phyloP scores from a whole-genome alignment of 1,284 basidiomycete genomes.

The Earliella scabrosa region DNA sequence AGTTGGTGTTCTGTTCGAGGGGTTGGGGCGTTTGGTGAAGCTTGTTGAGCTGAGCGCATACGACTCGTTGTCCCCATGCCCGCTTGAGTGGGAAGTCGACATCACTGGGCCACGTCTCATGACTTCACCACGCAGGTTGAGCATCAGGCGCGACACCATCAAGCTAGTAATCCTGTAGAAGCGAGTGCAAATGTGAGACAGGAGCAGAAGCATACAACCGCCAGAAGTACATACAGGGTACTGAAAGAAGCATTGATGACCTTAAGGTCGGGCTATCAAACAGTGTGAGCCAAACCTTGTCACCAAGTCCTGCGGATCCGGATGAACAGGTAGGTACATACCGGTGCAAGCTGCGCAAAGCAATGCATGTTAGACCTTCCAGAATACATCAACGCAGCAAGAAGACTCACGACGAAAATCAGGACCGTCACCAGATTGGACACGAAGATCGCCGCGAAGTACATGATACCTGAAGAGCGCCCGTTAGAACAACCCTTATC shows the following conservation, averaged over 20 bases:
- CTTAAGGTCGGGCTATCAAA: constrained; percentile 28
- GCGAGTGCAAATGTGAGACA: neutral
- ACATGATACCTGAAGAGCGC: constrained; percentile 29
- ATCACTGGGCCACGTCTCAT: constrained; percentile 20
- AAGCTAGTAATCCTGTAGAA: constrained; percentile 30
- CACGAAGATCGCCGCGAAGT: constrained; percentile 32
- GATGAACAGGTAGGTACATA: constrained; percentile 14
- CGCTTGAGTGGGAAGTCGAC: neutral
- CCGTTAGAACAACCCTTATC: neutral
- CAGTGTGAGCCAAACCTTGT: constrained; percentile 1
- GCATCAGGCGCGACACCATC: constrained; percentile 34
- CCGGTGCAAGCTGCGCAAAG: constrained; percentile 20
- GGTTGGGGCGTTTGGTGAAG: constrained; percentile 1
- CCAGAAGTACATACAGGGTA: constrained; percentile 21
- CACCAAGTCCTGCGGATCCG: constrained; percentile 1
- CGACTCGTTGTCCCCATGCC: neutral
- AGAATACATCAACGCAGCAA: neutral
- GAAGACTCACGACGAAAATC: constrained; percentile 29
- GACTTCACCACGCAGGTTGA: constrained; percentile 30
- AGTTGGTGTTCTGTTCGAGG: neutral
- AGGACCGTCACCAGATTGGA: constrained; percentile 31
- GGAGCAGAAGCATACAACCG: neutral
- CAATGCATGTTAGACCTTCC: neutral
- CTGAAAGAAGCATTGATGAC: constrained; percentile 35
- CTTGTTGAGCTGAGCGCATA: constrained; percentile 8